Evolutionary conservation across 805 yeast genomes (phyloP).

Genomic region (Kodamaea kakaduensis): DNA sequence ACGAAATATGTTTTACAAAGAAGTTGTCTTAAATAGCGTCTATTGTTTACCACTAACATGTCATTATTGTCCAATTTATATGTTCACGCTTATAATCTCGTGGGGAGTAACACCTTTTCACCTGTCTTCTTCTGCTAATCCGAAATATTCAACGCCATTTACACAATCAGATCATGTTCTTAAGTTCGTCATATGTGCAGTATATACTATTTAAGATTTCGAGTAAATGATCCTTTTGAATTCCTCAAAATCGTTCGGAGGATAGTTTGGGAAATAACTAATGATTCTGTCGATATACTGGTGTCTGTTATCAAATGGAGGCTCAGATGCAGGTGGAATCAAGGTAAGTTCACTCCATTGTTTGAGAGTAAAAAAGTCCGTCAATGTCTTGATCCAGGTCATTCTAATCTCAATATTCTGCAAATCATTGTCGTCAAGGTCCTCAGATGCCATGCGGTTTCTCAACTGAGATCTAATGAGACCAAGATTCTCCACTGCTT

Average conservation of each 20-base stretch:
- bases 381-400: conserved; percentile 65
- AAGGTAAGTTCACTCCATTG: conserved; percentile 53
- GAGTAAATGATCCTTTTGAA: conserved; percentile 9
- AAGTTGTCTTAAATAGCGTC: too few species aligned
- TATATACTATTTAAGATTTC: background rate
- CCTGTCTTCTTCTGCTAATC: too few species aligned
- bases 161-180: too few species aligned
- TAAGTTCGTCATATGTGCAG: background rate
- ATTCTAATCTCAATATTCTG: conserved; percentile 55
- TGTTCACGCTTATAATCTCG: too few species aligned
- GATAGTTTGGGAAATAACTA: conserved; percentile 46
- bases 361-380: conserved; percentile 55
- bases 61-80: too few species aligned
- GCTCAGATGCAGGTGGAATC: conserved; percentile 20
- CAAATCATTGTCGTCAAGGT: conserved; percentile 32
- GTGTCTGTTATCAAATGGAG: conserved; percentile 16
- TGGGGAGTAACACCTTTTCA: too few species aligned
- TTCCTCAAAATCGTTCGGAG: conserved; percentile 30
- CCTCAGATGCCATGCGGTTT: conserved; percentile 36
- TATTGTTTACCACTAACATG: too few species aligned
- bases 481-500: conserved; percentile 60
- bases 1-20: too few species aligned
- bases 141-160: background rate
- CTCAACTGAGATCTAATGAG: conserved; percentile 50
- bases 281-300: conserved; percentile 38